Conservation (phyloP, 176 grass and related monocot genomes). For the Pontederia paniculata region DNA sequence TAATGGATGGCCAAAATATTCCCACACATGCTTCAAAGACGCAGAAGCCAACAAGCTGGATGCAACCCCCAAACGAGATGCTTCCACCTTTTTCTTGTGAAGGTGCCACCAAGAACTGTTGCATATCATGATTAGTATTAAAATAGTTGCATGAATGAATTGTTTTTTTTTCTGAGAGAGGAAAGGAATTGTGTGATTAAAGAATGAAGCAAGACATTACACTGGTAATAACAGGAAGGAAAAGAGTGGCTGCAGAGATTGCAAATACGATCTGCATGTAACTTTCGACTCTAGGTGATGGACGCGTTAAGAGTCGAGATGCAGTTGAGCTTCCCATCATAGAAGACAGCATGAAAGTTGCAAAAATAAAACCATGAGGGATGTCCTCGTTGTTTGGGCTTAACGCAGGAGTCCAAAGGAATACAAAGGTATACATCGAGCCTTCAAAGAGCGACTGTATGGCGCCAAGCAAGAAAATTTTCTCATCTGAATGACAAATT, state of each 20-base stretch:
- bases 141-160: background rate
- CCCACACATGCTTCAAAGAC: constrained; percentile 13
- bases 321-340: constrained; percentile 16
- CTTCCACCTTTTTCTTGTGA: constrained; percentile 10
- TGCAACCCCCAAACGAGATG: constrained; percentile 5
- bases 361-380: constrained; percentile 23
- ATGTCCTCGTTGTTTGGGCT: constrained; percentile 20
- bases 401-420: constrained; percentile 16
- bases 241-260: constrained; percentile 2
- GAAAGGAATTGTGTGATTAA: background rate
- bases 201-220: background rate
- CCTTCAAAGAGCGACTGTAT: constrained; percentile 21
- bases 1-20: constrained; percentile 23
- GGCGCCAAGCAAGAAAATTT: constrained; percentile 18
- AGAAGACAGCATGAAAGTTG: constrained; percentile 11
- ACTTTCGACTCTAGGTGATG: background rate
- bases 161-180: too few species aligned
- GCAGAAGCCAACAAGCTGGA: constrained; percentile 16
- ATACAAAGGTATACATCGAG: constrained; percentile 20
- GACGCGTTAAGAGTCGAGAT: constrained; percentile 3
- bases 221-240: constrained; percentile 14
- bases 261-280: constrained; percentile 19
- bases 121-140: background rate
- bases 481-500: constrained; percentile 12
- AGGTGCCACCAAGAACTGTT: constrained; percentile 8